These are phyloP conservation scores for Talaromyces sp. DNA, from an alignment of 2,329 filamentous ascomycete species.

Conservation along the genomic window DNA sequence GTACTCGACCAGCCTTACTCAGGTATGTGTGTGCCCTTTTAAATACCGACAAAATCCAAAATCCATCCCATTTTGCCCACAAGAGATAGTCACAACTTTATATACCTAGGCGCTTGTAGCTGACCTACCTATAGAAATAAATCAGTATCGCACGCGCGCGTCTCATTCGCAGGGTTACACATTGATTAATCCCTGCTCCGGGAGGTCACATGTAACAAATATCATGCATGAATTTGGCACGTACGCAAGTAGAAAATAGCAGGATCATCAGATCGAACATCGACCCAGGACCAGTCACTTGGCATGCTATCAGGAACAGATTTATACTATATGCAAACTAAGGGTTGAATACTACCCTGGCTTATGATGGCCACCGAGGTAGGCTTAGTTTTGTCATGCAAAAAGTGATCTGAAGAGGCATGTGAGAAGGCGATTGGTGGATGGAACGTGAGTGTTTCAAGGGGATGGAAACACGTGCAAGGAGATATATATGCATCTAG, in stretches of 20 bases:
- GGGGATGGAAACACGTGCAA: not conserved
- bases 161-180: slow-evolving; percentile 3
- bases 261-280: not conserved
- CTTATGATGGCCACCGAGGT: not conserved
- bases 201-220: not conserved
- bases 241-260: not conserved
- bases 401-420: not conserved
- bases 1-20: not conserved
- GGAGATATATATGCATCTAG: not conserved
- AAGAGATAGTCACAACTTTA: not conserved
- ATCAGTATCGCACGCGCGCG: not conserved
- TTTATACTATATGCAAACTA: not conserved
- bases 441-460: not conserved
- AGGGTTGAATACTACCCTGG: not conserved
- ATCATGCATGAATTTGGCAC: not conserved
- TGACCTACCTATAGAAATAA: not conserved
- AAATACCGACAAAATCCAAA: not conserved
- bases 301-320: not conserved
- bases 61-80: not conserved
- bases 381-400: not conserved
- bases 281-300: not conserved
- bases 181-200: not conserved
- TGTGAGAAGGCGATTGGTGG: slow-evolving; percentile 6
- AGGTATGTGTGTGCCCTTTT: not conserved
- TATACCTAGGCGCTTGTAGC: not conserved